Evolutionary conservation across 2,329 filamentous ascomycete genomes (phyloP), one percentile per base, ranked within the genome.

Genomic region (Colletotrichum tofieldiae): DNA sequence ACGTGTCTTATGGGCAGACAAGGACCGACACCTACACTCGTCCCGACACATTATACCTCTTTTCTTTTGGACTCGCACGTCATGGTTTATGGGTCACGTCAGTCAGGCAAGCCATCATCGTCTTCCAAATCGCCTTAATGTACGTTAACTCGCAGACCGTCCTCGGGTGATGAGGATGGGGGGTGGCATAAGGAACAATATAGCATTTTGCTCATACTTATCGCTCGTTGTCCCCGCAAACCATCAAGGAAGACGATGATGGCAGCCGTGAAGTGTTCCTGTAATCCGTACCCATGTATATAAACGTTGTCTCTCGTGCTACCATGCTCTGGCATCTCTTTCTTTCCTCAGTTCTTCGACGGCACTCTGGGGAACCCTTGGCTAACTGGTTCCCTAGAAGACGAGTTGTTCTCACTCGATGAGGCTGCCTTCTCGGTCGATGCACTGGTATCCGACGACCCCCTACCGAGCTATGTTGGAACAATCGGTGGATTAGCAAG

Each of bases 91-190:
- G 81, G 82, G 81, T 84, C 82, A 86, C 83, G 84, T 85, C 87
- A 72, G 70, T 70, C 70, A 89, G 88, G 88, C 89, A 90, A 88
- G 89, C 89, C 88, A 90, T 90, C 89, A 90, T 91, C 90, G 89
- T 91, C 90, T 90, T 92, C 89, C 86, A 87, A 58, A 85, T 81
- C 77, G 78, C 79, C 83, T 83, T 84, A 82, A 90, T 92, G 90
- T 92, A 92, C 86, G 89, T 91, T 92, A 92, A 91, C 85, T 82
- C 79, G 67, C 82, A 81, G 76, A 77, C 80, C 79, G 75, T 70
- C 68, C 75, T 75, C 73, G 71, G 73, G 76, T 74, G 37, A 43
- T 75, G 75, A 76, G 75, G 77, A 75, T 75, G 75, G 76, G 45
- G 75, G 75, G 82, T 82, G 82, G 82, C 58, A 69, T 56, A 64